Percentiles rank a stretch among this genome's conserved stretches.
Conservation (phyloP, 768 basidiomycete genomes). For the Strobilomyces dryophilus region DNA sequence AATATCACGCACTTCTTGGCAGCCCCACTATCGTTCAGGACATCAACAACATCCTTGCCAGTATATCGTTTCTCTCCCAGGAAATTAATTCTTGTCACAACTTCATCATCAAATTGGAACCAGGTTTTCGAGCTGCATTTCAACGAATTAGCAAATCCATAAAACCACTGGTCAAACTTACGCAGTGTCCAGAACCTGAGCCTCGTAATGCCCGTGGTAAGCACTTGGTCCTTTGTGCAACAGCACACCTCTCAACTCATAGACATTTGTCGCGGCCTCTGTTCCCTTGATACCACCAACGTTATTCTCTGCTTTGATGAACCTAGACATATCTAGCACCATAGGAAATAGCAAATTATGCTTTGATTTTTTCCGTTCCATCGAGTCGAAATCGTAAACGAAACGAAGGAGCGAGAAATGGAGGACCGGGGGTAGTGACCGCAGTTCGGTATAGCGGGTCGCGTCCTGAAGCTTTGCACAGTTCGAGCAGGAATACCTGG, state of each 20-base stretch:
- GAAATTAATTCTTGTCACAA: conserved; percentile 59
- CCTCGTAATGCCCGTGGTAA: conserved; percentile 87
- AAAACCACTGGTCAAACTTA: conserved; percentile 32
- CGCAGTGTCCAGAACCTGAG: conserved; percentile 73
- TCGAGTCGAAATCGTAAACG: conserved; percentile 72
- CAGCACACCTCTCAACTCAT: conserved; percentile 81
- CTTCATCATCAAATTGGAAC: conserved; percentile 93
- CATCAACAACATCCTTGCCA: conserved; percentile 28
- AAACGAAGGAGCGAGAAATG: conserved; percentile 95
- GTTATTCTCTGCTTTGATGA: conserved; percentile 37
- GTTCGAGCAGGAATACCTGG: conserved; percentile 74
- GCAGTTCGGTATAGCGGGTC: conserved; percentile 67
- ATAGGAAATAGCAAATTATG: conserved; percentile 75
- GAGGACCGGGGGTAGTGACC: conserved; percentile 75
- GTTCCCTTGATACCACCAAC: conserved; percentile 11
- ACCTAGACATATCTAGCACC: conserved; percentile 67
- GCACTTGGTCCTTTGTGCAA: conserved; percentile 91
- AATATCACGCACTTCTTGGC: conserved; percentile 26
- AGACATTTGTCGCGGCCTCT: conserved; percentile 39
- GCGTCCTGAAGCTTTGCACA: conserved; percentile 78
- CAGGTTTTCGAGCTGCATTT: conserved; percentile 58
- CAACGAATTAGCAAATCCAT: conserved; percentile 2
- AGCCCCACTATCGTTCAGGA: conserved; percentile 20
- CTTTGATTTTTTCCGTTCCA: conserved; percentile 87
- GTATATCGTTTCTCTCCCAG: conserved; percentile 44